phyloP scores from a whole-genome alignment of 495 filamentous ascomycete genomes.

The Penicillium bialowiezense region DNA sequence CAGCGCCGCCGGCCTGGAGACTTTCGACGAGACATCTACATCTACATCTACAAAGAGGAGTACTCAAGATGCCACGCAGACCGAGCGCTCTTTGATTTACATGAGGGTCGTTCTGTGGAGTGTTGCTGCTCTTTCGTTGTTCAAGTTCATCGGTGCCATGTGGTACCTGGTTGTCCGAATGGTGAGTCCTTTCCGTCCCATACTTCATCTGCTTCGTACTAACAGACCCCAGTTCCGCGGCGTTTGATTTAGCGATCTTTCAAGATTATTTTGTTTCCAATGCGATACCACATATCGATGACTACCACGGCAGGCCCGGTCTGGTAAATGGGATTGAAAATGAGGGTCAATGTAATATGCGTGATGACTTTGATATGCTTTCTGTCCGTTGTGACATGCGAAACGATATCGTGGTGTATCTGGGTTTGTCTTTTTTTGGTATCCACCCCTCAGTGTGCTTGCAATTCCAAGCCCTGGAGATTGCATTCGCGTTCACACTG shows the following conservation, averaged over 20 bases:
- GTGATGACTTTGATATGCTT: constrained; percentile 17
- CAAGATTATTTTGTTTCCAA: constrained; percentile 14
- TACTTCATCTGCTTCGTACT: constrained; percentile 6
- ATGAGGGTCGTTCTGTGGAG: constrained; percentile 89
- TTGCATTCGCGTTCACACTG: neutral
- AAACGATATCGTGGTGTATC: constrained; percentile 8
- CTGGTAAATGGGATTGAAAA: constrained; percentile 20
- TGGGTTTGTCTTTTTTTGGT: neutral
- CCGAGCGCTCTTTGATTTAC: constrained; percentile 68
- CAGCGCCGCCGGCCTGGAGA: constrained; percentile 75
- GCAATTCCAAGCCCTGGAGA: neutral
- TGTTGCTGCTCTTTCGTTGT: constrained; percentile 80
- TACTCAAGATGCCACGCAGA: constrained; percentile 42
- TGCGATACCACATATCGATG: constrained; percentile 19
- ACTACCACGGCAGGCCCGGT: constrained; percentile 33
- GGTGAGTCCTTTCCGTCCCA: constrained; percentile 34
- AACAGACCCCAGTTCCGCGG: constrained; percentile 45
- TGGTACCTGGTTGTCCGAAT: constrained; percentile 95
- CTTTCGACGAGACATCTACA: constrained; percentile 37
- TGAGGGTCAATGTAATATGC: constrained; percentile 18
- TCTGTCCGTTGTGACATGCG: constrained; percentile 3
- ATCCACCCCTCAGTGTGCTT: neutral
- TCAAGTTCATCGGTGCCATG: constrained; percentile 86
- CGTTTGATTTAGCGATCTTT: constrained; percentile 32
- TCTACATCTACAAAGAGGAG: too few relatives aligned